These are phyloP conservation scores for Halocafeteria seosinensis DNA, from an alignment of 108 stramenopile species.

Conservation along the genomic window DNA sequence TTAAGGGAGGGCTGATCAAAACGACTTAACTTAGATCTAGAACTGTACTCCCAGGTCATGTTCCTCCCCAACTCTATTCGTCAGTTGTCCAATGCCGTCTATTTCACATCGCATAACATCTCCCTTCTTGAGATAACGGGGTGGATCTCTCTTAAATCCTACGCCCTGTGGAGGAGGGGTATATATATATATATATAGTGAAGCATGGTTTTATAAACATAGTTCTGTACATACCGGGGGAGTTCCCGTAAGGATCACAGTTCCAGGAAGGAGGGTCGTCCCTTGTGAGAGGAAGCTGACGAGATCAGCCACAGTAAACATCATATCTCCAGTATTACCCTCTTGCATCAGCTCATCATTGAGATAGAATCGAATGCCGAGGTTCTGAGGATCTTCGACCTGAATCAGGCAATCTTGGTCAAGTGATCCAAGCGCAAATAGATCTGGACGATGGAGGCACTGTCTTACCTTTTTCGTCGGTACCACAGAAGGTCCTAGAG, in stretches of 20 bases:
- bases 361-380: conserved; percentile 10
- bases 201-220: no score
- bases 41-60: no score
- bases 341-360: conserved; percentile 12
- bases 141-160: conserved; percentile 21
- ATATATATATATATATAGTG: no score
- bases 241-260: conserved; percentile 27
- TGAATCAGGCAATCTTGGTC: no score
- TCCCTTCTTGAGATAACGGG: conserved; percentile 10
- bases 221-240: no score
- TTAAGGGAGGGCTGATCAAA: no score
- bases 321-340: conserved; percentile 13
- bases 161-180: no score
- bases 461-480: no score
- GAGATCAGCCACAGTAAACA: conserved; percentile 12
- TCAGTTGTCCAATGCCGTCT: conserved; percentile 11
- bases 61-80: conserved; percentile 10
- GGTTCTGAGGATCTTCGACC: conserved; percentile 9
- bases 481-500: conserved; percentile 18
- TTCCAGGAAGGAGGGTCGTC: conserved; percentile 21
- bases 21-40: no score
- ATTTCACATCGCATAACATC: conserved; percentile 19
- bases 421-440: no score
- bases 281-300: conserved; percentile 19
- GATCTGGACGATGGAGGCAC: no score